These are phyloP conservation scores for Thymus quinquecostatus DNA, from an alignment of 257 asterid species.

Conservation along the genomic window DNA sequence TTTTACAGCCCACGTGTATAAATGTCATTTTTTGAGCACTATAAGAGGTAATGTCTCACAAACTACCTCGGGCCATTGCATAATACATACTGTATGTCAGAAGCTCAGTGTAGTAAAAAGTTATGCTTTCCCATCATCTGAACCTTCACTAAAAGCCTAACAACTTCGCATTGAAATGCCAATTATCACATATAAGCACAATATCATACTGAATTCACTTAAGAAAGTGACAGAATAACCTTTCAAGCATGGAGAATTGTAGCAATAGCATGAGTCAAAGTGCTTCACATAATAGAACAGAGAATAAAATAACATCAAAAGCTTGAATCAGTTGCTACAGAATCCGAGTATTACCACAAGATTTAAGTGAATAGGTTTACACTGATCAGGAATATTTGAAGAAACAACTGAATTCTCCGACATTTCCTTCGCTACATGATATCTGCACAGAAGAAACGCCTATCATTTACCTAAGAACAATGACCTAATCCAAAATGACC, in stretches of 20 bases:
- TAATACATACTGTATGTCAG: background rate
- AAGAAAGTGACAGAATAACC: background rate
- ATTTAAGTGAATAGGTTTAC: slow-evolving; percentile 84
- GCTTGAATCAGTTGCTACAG: slow-evolving; percentile 1
- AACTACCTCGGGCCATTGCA: slow-evolving; percentile 11
- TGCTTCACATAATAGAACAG: background rate
- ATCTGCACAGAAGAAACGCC: slow-evolving; percentile 52
- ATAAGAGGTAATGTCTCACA: slow-evolving; percentile 1
- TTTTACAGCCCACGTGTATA: background rate
- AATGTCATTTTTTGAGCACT: background rate
- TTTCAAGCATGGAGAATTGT: background rate
- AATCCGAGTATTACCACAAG: slow-evolving; percentile 69
- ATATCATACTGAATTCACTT: slow-evolving; percentile 12
- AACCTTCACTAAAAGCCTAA: slow-evolving; percentile 22
- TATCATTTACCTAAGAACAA: slow-evolving; percentile 4
- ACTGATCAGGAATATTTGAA: slow-evolving; percentile 63
- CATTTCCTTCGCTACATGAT: slow-evolving; percentile 59
- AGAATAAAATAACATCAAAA: slow-evolving; percentile 7
- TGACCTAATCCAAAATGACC: background rate
- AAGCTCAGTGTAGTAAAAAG: slow-evolving; percentile 1
- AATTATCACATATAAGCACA: slow-evolving; percentile 8
- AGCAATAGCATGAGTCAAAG: slow-evolving; percentile 4
- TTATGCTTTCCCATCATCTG: background rate
- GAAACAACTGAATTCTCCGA: slow-evolving; percentile 52
- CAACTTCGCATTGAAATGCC: slow-evolving; percentile 9